phyloP scores from a whole-genome alignment of 2,329 filamentous ascomycete genomes.

The Aspergillus piperis region DNA sequence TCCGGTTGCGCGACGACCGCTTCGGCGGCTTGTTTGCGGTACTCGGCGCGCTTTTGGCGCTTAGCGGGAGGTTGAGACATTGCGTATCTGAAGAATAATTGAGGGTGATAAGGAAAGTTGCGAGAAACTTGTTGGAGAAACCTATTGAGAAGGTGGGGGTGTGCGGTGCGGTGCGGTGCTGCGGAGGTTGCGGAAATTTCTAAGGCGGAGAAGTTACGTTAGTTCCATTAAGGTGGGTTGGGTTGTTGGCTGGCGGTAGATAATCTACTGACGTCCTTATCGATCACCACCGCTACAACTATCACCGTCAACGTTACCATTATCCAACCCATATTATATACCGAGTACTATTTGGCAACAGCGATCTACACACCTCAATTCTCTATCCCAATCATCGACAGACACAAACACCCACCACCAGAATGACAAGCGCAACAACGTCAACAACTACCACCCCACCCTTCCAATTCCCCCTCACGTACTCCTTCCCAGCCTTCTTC shows the following conservation, averaged over 20 bases:
- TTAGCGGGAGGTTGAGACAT: slow-evolving; percentile 17
- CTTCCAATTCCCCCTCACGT: slow-evolving; percentile 45
- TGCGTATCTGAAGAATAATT: not conserved
- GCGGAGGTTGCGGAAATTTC: slow-evolving; percentile 4
- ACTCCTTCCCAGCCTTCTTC: slow-evolving; percentile 58
- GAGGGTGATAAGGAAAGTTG: not conserved
- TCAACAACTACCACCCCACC: slow-evolving; percentile 19
- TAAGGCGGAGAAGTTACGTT: not conserved
- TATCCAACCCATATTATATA: no score
- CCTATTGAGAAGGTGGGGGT: not conserved
- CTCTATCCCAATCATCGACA: fast-evolving
- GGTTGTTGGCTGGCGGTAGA: not conserved
- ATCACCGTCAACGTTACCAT: no score
- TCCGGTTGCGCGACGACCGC: slow-evolving; percentile 23
- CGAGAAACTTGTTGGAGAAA: not conserved
- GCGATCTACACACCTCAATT: not conserved
- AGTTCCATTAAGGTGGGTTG: not conserved
- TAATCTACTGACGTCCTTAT: not conserved
- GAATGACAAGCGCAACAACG: not conserved
- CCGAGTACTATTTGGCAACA: not conserved
- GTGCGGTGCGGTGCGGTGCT: not conserved
- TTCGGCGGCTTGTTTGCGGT: slow-evolving; percentile 55
- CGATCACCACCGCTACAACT: not conserved
- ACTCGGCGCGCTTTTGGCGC: slow-evolving; percentile 63
- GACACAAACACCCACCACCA: not conserved